These are phyloP conservation scores for Alternaria triticina DNA, from an alignment of 2,329 filamentous ascomycete species.

Conservation along the genomic window DNA sequence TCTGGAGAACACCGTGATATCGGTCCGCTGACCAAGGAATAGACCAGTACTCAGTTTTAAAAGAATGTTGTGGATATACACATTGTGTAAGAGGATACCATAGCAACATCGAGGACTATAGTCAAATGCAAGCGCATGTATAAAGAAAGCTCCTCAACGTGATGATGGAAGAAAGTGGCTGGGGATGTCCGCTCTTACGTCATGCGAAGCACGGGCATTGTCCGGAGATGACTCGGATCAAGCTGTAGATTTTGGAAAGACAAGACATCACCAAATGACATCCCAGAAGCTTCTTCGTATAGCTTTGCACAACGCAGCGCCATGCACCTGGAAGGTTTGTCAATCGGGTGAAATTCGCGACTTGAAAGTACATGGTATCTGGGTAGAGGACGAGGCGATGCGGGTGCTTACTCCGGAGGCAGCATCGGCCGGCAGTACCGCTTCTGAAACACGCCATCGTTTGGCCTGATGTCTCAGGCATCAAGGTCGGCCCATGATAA, in stretches of 20 bases:
- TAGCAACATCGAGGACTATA: neutral
- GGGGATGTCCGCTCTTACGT: neutral
- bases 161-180: neutral
- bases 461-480: constrained; percentile 6
- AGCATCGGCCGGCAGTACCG: neutral
- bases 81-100: neutral
- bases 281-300: neutral
- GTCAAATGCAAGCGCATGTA: neutral
- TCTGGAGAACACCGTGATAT: neutral
- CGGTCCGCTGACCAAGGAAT: neutral
- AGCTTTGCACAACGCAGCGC: neutral
- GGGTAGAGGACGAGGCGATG: neutral
- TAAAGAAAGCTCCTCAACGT: neutral
- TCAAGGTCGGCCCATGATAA: neutral
- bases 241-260: neutral
- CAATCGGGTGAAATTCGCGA: neutral
- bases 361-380: neutral
- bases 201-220: neutral
- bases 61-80: neutral
- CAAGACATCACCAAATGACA: neutral
- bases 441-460: constrained; percentile 8
- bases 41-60: neutral
- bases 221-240: neutral
- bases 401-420: neutral
- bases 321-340: neutral